phyloP scores from a whole-genome alignment of 2,329 filamentous ascomycete species.

The Scedosporium apiospermum region DNA sequence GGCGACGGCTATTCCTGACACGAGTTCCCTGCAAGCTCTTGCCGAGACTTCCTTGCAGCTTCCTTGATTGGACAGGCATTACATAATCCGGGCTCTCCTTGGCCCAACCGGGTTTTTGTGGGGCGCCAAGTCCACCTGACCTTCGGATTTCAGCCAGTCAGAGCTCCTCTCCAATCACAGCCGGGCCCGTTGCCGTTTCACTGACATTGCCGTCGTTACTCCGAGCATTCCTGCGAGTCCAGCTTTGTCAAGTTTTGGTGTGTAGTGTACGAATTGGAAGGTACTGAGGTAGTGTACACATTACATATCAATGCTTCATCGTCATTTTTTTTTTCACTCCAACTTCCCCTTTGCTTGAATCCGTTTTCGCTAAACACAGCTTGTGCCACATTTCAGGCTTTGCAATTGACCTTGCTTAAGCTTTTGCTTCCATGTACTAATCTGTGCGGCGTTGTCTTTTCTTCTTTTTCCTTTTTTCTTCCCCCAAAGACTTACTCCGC shows the following conservation, averaged over 20 bases:
- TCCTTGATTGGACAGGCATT: slow-evolving; percentile 3
- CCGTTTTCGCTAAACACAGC: neutral
- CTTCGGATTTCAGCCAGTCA: neutral
- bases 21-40: neutral
- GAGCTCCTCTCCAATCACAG: neutral
- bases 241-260: neutral
- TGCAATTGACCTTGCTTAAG: neutral
- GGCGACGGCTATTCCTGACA: neutral
- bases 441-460: slow-evolving; percentile 5
- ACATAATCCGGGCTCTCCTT: slow-evolving; percentile 3
- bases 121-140: slow-evolving; percentile 3
- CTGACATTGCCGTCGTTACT: slow-evolving; percentile 6
- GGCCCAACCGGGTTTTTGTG: neutral
- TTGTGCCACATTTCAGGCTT: neutral
- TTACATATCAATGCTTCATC: slow-evolving; percentile 10
- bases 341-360: neutral
- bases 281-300: neutral
- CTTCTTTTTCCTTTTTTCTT: slow-evolving; percentile 10
- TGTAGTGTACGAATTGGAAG: neutral
- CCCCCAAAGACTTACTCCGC: slow-evolving; percentile 36
- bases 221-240: neutral
- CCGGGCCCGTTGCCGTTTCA: neutral
- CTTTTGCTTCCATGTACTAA: neutral
- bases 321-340: slow-evolving; percentile 17
- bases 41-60: neutral